Base-by-base conservation (phyloP, 2,329 filamentous ascomycete species). In the Fusarium humuli region DNA sequence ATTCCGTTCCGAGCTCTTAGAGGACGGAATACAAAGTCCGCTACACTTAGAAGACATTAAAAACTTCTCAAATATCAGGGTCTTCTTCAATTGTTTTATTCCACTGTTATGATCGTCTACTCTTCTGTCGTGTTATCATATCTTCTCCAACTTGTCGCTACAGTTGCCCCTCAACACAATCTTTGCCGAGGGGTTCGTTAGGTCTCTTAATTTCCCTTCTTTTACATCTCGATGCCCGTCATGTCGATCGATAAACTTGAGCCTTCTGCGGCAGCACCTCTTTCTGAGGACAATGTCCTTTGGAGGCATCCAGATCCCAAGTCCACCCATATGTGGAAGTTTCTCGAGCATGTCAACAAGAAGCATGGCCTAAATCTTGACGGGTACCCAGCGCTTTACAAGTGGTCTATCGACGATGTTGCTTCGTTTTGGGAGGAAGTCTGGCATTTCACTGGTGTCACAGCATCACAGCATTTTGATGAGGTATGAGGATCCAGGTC, bases 401-500 rank as follows among this genome's bases (percentile, higher is more conserved):
- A 87, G 77, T 98, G 95, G 95, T 97, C 94, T 71, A 86, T 96
- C 69, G 87, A 91, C 10, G 85, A 95, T 73, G 86, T 94, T 10
- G 86, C 89, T 25, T 82, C 86, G 3, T 97, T 98, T 79, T 98
- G 95, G 95, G 89, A 87, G 52, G 91, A 94, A 58, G 87, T 94
- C 12, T 98, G 94, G 94, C 84, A 92, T 44, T 94, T 92, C 79
- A 92, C 92, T 5, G 92, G 92, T 45, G 86, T 98, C 72, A 89
- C 85, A 69, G 88, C 92, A 7, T 91, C 92, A 25, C 84, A 83
- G 74, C 79, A 83, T 10, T 94, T 88, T 77, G 81, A 85, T 27
- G 79, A 87, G 81, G 91, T 92, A 77, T 62, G 82, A 80, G 42
- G 44, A 29, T 7, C 20, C 40, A 13, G 48, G 25, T 18, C 6